Evolutionary conservation across 1,284 basidiomycete species (phyloP), one percentile per base, ranked within the genome.

Genomic region (Ceratobasidium papillatum): DNA sequence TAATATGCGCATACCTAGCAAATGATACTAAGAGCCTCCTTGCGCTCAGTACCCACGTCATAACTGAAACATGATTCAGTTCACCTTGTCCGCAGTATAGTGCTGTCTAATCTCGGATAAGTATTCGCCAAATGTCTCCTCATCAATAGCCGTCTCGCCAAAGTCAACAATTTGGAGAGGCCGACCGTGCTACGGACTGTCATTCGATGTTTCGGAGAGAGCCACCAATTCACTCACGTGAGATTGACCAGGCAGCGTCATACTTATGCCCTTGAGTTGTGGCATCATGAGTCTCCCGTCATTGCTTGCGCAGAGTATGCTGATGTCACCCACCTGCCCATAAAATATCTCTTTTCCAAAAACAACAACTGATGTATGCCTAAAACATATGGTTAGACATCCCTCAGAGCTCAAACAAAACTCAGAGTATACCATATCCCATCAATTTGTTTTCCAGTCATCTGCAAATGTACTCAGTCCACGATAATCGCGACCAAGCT

Each of bases 341-440:
- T 95, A 98, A 79, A 94, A 96, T 62, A 94, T 85, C 80, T 98
- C 96, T 78, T 90, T 90, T 2, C 89, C 90, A 81, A 90, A 96
- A 0, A 91, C 92, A 56, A 98, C 94, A 36, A 98, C 88, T 27
- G 92, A 94, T 0, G 95, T 96, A 82, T 98, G 94, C 92, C 92
- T 93, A 77, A 4, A 74, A 19, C 49, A 30, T 14, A 27, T 27
- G 36, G 43, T 63, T 19, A 72, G 11, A 34, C 19, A 43, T 56
- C 17, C 47, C 51, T 7, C 30, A 27, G 11, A 17, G 12, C 27
- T 47, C 3, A 25, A 63, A n/a, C n/a, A n/a, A n/a, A n/a, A n/a
- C n/a, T n/a, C n/a, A n/a, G n/a, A n/a, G n/a, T n/a, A n/a, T 74
- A 94, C 94, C 94, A 96, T 72, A 96, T 90, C 0, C 94, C 94